phyloP scores from a whole-genome alignment of 1,284 basidiomycete species.

The Sutorius eximius region DNA sequence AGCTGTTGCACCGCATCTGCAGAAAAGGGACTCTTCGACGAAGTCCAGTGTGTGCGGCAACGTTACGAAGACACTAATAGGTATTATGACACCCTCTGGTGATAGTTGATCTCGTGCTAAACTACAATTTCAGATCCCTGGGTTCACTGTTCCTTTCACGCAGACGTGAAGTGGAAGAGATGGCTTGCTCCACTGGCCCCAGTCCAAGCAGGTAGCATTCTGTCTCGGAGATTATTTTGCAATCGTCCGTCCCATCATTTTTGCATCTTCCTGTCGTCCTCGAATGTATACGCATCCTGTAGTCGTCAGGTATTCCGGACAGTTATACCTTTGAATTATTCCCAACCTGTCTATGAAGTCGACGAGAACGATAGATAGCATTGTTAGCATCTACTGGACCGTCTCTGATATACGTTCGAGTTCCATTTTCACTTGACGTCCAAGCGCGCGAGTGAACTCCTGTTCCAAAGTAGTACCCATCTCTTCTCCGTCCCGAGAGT shows the following conservation, averaged over 20 bases:
- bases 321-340: conserved; percentile 1
- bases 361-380: not conserved
- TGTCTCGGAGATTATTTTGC: not conserved
- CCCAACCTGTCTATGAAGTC: not conserved
- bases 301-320: conserved; percentile 5
- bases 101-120: conserved; percentile 5
- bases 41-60: conserved; percentile 49
- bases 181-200: not conserved
- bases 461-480: conserved; percentile 68
- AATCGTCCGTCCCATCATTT: not conserved
- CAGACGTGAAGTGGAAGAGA: conserved; percentile 45
- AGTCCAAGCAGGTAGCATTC: conserved; percentile 1
- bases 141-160: conserved; percentile 63
- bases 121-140: conserved; percentile 39
- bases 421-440: conserved; percentile 34
- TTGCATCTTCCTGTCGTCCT: not conserved
- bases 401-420: conserved; percentile 32
- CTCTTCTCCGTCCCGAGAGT: conserved; percentile 65
- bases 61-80: conserved; percentile 66
- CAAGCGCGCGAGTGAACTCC: conserved; percentile 52
- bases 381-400: conserved; percentile 11
- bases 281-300: conserved; percentile 1
- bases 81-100: conserved; percentile 36
- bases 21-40: conserved; percentile 26
- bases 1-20: not conserved